Base-by-base conservation (phyloP, 345 rosid genomes). In the Rhodomyrtus tomentosa region DNA sequence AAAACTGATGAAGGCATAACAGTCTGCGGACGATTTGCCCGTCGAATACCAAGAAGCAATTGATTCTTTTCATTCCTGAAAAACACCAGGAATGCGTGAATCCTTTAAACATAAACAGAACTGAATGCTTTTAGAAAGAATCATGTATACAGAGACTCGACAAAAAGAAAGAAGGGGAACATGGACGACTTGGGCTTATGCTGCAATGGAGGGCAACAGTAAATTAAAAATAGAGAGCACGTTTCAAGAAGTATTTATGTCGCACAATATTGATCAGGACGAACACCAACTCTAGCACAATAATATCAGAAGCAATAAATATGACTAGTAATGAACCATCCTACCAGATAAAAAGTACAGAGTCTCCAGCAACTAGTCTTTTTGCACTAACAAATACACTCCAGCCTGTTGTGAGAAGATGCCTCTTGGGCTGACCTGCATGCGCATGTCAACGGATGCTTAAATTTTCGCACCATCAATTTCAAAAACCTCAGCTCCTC, bases 351-450 rank as follows among this genome's bases (percentile, higher is more conserved):
- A 91, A 91, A 82, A 91, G 87, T 51, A 91, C 92, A 52, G 93
- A 91, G 81, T 91, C 93, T 73, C 93, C 92, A 45, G 93, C 93
- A 81, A 91, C 83, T 50, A 91, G 93, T 81, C 92, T 89, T 86
- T 91, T 91, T 36, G 93, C 92, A 84, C 93, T 90, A 51, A 91
- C 93, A 85, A 91, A 91, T 51, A 91, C 92, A 82, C 92, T 91
- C 92, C 92, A 91, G 45, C 92, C 92, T 56, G 92, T 91, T 29
- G 92, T 91, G 73, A 91, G 92, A 62, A 90, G 91, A 85, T 91
- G 93, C 85, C 93, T 87, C 87, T 91, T 91, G 42, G 93, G 92
- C 89, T 91, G 93, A 52, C 93, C 93, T 91, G 91, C 84, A 87
- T 76, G 79, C 50, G 55, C 68, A 81, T 24, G 55, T 49, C 3